A percentile compares a stretch with the other conserved stretches of the same genome.
Evolutionary conservation across 1,284 basidiomycete genomes (phyloP).

Genomic region (Cerioporus squamosus): DNA sequence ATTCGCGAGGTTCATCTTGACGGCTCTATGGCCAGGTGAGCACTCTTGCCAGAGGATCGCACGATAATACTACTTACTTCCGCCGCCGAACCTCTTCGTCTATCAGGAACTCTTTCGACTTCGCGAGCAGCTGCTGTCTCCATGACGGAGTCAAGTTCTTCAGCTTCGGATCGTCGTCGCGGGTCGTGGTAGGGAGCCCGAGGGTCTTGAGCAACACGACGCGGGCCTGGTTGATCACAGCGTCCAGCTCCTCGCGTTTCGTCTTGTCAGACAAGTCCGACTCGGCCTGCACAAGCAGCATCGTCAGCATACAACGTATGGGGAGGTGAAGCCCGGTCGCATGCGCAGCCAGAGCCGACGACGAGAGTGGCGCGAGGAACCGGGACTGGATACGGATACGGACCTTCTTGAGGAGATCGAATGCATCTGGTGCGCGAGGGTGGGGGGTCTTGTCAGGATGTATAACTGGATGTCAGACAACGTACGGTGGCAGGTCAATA

Average conservation of each 20-base stretch:
- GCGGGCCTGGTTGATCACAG: constrained; percentile 74
- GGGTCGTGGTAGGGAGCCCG: constrained; percentile 58
- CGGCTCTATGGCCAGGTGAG: constrained; percentile 51
- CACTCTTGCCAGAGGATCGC: not conserved
- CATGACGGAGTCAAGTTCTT: constrained; percentile 62
- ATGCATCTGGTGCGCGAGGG: constrained; percentile 79
- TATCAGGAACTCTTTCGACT: constrained; percentile 79
- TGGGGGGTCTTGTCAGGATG: constrained; percentile 87
- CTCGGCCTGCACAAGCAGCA: constrained; percentile 61
- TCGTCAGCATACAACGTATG: constrained; percentile 1
- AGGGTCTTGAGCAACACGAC: constrained; percentile 60
- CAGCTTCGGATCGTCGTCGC: constrained; percentile 60
- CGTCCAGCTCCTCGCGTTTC: constrained; percentile 80
- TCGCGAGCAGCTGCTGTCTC: constrained; percentile 62
- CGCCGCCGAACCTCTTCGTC: constrained; percentile 81
- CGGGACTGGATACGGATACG: constrained; percentile 22
- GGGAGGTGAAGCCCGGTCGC: not conserved
- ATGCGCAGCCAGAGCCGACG: not conserved
- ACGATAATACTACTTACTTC: constrained; percentile 53
- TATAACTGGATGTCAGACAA: constrained; percentile 65
- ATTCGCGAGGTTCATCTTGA: constrained; percentile 87
- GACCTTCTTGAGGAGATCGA: constrained; percentile 85
- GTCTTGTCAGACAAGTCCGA: constrained; percentile 75
- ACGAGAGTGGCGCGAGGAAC: not conserved
- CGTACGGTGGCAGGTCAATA: constrained; percentile 40